Conservation (phyloP, 1,284 basidiomycete genomes). For the Ustilago nuda region DNA sequence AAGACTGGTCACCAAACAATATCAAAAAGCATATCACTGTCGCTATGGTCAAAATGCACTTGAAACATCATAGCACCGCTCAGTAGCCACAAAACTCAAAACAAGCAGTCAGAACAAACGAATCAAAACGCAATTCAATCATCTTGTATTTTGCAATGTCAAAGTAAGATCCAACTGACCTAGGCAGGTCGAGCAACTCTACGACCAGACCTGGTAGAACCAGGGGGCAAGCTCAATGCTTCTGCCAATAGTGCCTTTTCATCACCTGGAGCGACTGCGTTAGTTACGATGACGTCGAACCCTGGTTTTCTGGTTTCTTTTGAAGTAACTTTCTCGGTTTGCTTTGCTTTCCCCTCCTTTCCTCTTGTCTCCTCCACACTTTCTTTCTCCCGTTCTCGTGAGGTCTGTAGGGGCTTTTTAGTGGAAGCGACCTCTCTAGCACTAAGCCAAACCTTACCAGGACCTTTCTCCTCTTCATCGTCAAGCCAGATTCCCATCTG, state of each 20-base stretch:
- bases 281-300: conserved; percentile 42
- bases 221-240: conserved; percentile 42
- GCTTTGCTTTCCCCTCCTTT: neutral
- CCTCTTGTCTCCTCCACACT: too few relatives aligned
- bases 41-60: neutral
- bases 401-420: neutral
- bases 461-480: conserved; percentile 35
- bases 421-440: neutral
- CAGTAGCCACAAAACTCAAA: neutral
- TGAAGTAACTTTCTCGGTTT: neutral
- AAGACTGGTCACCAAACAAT: neutral
- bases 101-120: neutral
- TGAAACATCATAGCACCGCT: neutral
- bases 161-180: neutral
- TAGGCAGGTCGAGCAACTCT: conserved; percentile 22
- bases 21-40: conserved; percentile 1
- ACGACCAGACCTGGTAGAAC: conserved; percentile 43
- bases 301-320: conserved; percentile 20
- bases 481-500: conserved; percentile 51
- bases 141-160: neutral
- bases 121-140: neutral
- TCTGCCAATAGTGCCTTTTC: conserved; percentile 48
- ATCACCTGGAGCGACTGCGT: conserved; percentile 53
- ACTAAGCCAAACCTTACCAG: conserved; percentile 24
- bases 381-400: neutral